phyloP scores from a whole-genome alignment of 768 basidiomycete genomes.

The Tephrocybe sp. region DNA sequence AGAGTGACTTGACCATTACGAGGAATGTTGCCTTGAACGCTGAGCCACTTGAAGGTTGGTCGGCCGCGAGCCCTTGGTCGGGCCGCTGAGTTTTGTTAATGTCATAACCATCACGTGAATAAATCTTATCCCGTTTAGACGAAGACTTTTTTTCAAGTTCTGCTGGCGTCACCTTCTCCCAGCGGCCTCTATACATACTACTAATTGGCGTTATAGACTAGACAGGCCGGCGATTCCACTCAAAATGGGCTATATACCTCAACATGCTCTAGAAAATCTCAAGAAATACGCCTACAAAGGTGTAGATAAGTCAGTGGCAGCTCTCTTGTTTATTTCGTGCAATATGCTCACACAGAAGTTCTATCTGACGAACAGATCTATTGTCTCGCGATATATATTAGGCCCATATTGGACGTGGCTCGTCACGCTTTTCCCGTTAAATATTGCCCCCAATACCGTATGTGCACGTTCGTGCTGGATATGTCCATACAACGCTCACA shows the following conservation, averaged over 20 bases:
- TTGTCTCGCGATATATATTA: conserved; percentile 74
- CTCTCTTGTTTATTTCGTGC: conserved; percentile 1
- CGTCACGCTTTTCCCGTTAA: conserved; percentile 83
- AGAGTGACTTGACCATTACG: too few species aligned
- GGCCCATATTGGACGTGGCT: conserved; percentile 92
- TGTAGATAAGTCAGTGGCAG: conserved; percentile 66
- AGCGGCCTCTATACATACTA: conserved; percentile 9
- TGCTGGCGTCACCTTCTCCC: not conserved
- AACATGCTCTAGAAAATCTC: conserved; percentile 68
- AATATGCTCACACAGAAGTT: not conserved
- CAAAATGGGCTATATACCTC: conserved; percentile 62
- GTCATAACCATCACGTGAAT: conserved; percentile 6
- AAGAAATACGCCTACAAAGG: conserved; percentile 79
- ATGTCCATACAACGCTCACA: not conserved
- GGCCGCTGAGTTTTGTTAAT: too few species aligned
- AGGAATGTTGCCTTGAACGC: too few species aligned
- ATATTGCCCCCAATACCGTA: conserved; percentile 88
- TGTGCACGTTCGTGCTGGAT: conserved; percentile 24
- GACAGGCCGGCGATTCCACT: conserved; percentile 4
- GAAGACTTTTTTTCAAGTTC: not conserved
- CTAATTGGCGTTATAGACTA: conserved; percentile 5
- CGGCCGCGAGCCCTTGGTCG: too few species aligned
- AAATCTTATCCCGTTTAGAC: not conserved
- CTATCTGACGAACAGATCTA: conserved; percentile 48
- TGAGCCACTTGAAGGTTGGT: too few species aligned